phyloP scores from a whole-genome alignment of 257 asterid genomes.

The Solanum chilense region DNA sequence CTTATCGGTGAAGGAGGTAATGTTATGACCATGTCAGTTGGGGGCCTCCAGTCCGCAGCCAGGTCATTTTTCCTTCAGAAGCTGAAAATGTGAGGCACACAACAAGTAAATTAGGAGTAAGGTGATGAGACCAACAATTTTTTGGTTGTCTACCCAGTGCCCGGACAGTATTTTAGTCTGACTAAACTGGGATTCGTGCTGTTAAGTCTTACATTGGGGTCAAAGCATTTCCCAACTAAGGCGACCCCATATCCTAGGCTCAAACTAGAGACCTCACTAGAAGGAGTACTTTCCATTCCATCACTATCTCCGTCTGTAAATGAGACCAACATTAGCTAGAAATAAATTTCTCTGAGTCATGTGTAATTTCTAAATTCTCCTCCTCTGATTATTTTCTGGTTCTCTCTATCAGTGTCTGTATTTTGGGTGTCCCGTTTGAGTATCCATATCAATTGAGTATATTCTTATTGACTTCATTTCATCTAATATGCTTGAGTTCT shows the following conservation, averaged over 20 bases:
- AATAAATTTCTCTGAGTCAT: not conserved
- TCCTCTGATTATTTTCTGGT: not conserved
- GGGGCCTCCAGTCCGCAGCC: not conserved
- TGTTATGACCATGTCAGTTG: not conserved
- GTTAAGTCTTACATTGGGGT: not conserved
- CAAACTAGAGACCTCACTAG: not conserved
- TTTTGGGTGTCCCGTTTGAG: not conserved
- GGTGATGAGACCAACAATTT: not conserved
- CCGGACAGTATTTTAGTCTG: not conserved
- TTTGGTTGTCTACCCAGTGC: not conserved
- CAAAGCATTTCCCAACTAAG: not conserved
- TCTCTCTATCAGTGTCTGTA: not conserved
- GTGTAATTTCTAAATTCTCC: not conserved
- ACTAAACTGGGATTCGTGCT: not conserved
- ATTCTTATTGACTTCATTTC: not conserved
- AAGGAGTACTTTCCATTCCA: not conserved
- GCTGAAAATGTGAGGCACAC: not conserved
- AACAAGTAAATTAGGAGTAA: not conserved
- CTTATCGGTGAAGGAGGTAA: not conserved
- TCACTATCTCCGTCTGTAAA: not conserved
- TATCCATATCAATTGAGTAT: not conserved
- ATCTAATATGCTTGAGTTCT: too few species aligned
- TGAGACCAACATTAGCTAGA: not conserved
- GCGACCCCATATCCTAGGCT: not conserved
- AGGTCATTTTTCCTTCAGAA: not conserved